These are phyloP conservation scores for Ophidiomyces ophidiicola DNA, from an alignment of 2,329 filamentous ascomycete species.

Conservation along the genomic window DNA sequence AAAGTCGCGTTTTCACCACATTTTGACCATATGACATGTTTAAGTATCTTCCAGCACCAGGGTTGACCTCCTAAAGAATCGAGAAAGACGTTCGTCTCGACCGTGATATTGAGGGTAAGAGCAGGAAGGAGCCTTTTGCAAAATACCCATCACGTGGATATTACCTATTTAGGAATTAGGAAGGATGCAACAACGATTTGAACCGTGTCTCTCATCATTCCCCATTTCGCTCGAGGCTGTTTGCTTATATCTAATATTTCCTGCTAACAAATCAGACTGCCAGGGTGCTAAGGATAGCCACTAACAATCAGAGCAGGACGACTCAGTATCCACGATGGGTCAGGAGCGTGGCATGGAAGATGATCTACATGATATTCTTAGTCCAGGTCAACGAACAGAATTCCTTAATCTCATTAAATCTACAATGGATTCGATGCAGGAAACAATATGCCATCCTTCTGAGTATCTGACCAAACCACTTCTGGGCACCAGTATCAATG, in stretches of 20 bases:
- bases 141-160: not conserved
- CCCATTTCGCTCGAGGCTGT: not conserved
- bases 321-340: not conserved
- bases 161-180: slow-evolving; percentile 2
- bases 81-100: too few species aligned
- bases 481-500: too few species aligned
- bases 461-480: not conserved
- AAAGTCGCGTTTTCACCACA: too few species aligned
- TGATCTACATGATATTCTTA: slow-evolving; percentile 18
- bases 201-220: not conserved
- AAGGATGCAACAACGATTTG: not conserved
- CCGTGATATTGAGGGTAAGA: too few species aligned
- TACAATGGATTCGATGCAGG: slow-evolving; percentile 11
- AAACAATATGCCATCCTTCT: slow-evolving; percentile 8
- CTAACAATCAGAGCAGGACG: not conserved
- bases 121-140: too few species aligned
- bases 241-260: not conserved
- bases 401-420: slow-evolving; percentile 8
- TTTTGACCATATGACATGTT: too few species aligned
- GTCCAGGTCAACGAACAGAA: slow-evolving; percentile 6
- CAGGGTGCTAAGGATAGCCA: not conserved
- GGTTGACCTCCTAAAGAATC: too few species aligned
- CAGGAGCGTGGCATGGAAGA: slow-evolving; percentile 13
- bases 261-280: not conserved
- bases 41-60: too few species aligned